Evolutionary conservation across 805 yeast species (phyloP).

Genomic region (Maudiozyma barnettii): DNA sequence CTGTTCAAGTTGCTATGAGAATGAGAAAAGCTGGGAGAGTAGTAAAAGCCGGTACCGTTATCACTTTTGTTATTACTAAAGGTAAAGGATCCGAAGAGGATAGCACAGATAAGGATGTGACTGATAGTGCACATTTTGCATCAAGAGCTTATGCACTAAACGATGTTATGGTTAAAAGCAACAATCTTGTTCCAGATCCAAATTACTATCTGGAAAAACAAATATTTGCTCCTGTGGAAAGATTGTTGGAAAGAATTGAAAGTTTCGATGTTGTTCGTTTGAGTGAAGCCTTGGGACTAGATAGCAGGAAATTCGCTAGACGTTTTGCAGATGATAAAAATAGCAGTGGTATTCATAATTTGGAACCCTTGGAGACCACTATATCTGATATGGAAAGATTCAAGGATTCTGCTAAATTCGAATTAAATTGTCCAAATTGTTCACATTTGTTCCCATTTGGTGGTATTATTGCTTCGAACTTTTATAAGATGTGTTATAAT

Average conservation of each 20-base stretch:
- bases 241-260: constrained; percentile 75
- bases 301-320: constrained; percentile 49
- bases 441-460: constrained; percentile 53
- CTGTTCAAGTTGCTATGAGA: constrained; percentile 84
- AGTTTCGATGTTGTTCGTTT: constrained; percentile 76
- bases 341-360: constrained; percentile 30
- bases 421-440: constrained; percentile 52
- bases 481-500: constrained; percentile 49
- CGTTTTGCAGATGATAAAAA: constrained; percentile 24
- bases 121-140: constrained; percentile 32
- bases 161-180: constrained; percentile 51
- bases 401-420: constrained; percentile 47
- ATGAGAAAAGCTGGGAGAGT: constrained; percentile 76
- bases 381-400: constrained; percentile 78
- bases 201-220: constrained; percentile 79
- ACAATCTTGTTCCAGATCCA: constrained; percentile 58
- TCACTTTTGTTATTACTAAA: constrained; percentile 71
- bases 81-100: constrained; percentile 32
- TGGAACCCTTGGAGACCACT: constrained; percentile 73
- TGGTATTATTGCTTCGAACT: constrained; percentile 59
- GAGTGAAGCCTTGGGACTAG: constrained; percentile 71
- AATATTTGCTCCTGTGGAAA: constrained; percentile 80
- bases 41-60: constrained; percentile 80
- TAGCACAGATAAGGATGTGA: constrained; percentile 5
- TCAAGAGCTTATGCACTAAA: constrained; percentile 77